Conservation (phyloP, 148 eudicot species). For the Nyssa sinensis region DNA sequence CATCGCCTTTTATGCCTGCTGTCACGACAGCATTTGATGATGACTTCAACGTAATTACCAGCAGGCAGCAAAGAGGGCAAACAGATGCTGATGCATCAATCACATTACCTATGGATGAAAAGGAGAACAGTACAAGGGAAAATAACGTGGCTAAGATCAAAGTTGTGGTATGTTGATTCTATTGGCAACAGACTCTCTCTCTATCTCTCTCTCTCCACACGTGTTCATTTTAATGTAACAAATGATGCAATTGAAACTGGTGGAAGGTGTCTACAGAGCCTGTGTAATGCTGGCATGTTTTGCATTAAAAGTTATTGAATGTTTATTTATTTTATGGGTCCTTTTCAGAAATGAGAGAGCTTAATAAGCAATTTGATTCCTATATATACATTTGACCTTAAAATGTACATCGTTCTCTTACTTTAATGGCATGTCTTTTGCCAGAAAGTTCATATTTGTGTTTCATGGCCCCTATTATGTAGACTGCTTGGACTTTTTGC, state of each 20-base stretch:
- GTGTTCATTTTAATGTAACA: too few species aligned
- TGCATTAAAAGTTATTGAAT: neutral
- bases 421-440: too few species aligned
- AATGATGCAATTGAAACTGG: neutral
- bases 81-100: slow-evolving; percentile 57
- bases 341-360: too few species aligned
- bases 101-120: slow-evolving; percentile 45
- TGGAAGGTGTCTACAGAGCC: neutral
- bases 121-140: slow-evolving; percentile 70
- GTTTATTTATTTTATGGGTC: neutral
- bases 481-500: too few species aligned
- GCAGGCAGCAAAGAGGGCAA: slow-evolving; percentile 53
- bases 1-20: slow-evolving; percentile 82
- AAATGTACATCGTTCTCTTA: too few species aligned
- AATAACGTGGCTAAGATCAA: slow-evolving; percentile 92
- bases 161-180: slow-evolving; percentile 76
- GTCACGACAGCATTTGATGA: slow-evolving; percentile 48
- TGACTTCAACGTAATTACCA: slow-evolving; percentile 43
- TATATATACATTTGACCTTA: too few species aligned
- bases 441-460: too few species aligned
- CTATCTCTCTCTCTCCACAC: slow-evolving; percentile 3
- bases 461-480: too few species aligned
- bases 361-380: too few species aligned
- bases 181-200: neutral
- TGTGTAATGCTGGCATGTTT: neutral